Percentiles rank a stretch among this genome's conserved stretches.
Conservation (phyloP, 2,329 filamentous ascomycete genomes). For the Penicillium crustosum region DNA sequence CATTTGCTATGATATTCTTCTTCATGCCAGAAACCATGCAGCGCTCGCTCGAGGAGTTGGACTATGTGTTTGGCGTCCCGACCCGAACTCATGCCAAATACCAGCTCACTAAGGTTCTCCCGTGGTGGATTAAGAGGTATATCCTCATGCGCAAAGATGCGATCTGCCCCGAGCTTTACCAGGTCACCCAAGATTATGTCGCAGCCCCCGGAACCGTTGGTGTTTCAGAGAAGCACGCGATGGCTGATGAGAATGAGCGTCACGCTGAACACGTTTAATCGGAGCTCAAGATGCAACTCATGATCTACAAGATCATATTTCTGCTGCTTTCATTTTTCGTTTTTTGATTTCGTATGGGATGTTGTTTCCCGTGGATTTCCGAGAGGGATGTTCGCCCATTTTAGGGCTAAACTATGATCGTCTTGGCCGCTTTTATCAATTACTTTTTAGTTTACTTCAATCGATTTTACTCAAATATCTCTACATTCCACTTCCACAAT, state of each 20-base stretch:
- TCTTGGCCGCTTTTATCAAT: background rate
- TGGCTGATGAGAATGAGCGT: background rate
- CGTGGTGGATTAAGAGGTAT: conserved; percentile 61
- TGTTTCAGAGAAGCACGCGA: background rate
- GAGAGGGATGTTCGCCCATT: background rate
- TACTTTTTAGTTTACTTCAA: background rate
- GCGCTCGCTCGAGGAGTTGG: conserved; percentile 55
- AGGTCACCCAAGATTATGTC: background rate
- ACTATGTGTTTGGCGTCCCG: conserved; percentile 54
- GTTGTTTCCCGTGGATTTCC: background rate
- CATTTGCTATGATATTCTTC: conserved; percentile 60
- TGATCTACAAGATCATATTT: background rate
- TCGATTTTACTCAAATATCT: background rate
- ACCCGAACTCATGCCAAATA: conserved; percentile 55
- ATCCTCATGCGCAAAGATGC: conserved; percentile 52
- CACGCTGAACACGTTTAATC: conserved; percentile 1
- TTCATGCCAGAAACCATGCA: conserved; percentile 54
- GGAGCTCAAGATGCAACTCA: background rate
- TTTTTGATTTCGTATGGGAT: background rate
- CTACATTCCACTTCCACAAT: background rate
- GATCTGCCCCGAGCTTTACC: conserved; percentile 51
- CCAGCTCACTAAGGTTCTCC: conserved; percentile 54
- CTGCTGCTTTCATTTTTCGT: background rate
- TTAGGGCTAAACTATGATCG: conserved; percentile 2
- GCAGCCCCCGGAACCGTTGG: background rate